Evolutionary conservation across 2,329 filamentous ascomycete genomes (phyloP), one percentile per base, ranked within the genome.

Genomic region (Aspergillus sp.): DNA sequence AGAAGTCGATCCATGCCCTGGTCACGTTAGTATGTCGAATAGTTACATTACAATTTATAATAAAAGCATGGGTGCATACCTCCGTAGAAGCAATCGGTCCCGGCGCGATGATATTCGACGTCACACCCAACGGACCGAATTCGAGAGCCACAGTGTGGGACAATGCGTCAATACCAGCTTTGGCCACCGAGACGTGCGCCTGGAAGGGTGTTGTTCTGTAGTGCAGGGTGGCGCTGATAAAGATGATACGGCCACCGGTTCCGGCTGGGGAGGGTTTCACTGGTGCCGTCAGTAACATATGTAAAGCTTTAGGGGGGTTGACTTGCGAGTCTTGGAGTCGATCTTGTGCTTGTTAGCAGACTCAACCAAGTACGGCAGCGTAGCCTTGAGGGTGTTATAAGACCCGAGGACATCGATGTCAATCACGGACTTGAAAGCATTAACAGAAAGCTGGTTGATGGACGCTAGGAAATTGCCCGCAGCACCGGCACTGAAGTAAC

Each of bases 341-440:
- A 77, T 76, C 51, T 70, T 77, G 57, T 83, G 73, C 57, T 78
- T 79, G 32, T 71, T 68, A 1, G 86, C 83, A n/a, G 88, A 94
- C 57, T 81, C 76, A 8, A 88, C 69, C 3, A 98, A 79, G 59
- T 94, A 78, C 0, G 88, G 88, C 32, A 96, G 73, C 1, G 88
- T 93, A 3, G 91, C 89, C 71, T 97, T 97, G 61, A 95, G 77
- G 2, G 89, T 95, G 73, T 97, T 94, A 72, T 86, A 98, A 10
- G 87, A 94, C 30, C 93, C 93, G 33, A 97, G 69, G 2, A 95
- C 85, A 64, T 97, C 93, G 61, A 98, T 98, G 51, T 97, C 93
- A 59, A 97, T 91, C 54, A 98, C 93, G 0, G 87, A 77, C 68
- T 90, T 94, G 81, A 98, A 94, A 3, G 88, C 93, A 63, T 97